phyloP scores from a whole-genome alignment of 495 filamentous ascomycete genomes.

The Penicillium goetzii region DNA sequence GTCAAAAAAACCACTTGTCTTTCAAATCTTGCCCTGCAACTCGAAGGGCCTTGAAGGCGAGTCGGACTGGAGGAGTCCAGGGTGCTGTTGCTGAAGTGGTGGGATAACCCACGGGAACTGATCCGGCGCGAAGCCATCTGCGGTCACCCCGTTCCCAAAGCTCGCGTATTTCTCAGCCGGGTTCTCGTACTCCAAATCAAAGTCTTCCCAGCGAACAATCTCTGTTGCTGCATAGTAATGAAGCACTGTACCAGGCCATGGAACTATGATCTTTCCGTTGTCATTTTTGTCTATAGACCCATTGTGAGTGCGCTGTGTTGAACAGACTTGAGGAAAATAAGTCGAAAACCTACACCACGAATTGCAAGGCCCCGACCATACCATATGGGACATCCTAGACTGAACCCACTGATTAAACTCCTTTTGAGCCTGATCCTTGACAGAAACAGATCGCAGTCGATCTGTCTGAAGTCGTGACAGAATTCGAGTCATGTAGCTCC shows the following conservation, averaged over 20 bases:
- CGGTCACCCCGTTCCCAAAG: constrained; percentile 2
- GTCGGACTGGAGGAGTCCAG: too few relatives aligned
- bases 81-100: not conserved
- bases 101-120: not conserved
- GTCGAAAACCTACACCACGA: not conserved
- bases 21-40: not conserved
- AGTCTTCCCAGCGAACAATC: not conserved
- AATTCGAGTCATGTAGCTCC: not conserved
- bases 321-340: not conserved
- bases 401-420: not conserved
- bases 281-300: not conserved
- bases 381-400: constrained; percentile 1
- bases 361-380: not conserved
- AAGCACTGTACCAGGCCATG: constrained; percentile 4
- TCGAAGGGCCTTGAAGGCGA: too few relatives aligned
- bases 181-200: not conserved
- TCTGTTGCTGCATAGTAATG: constrained; percentile 2
- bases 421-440: not conserved
- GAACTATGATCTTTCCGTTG: not conserved
- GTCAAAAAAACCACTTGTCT: not conserved
- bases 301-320: not conserved
- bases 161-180: not conserved
- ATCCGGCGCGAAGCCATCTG: not conserved
- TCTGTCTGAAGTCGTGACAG: not conserved
- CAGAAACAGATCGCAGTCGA: not conserved